These are phyloP conservation scores for Trichoderma pleuroti DNA, from an alignment of 2,329 filamentous ascomycete genomes.

Conservation along the genomic window DNA sequence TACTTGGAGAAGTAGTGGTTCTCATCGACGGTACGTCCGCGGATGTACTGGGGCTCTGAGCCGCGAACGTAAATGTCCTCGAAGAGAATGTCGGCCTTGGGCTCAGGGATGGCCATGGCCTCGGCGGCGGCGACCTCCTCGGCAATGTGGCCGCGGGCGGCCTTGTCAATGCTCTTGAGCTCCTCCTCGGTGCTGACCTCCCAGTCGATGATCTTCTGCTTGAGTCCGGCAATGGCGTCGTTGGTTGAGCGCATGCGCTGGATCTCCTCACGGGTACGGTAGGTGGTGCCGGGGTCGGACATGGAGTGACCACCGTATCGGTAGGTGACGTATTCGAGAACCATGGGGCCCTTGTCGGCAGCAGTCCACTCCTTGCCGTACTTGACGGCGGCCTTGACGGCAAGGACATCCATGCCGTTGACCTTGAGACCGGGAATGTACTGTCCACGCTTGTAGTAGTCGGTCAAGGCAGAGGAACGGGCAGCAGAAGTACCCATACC, in stretches of 20 bases:
- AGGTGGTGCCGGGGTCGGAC: conserved; percentile 98
- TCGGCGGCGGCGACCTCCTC: conserved; percentile 88
- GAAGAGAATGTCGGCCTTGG: conserved; percentile 77
- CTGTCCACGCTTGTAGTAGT: conserved; percentile 99
- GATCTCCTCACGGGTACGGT: conserved; percentile 98
- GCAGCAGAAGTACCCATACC: conserved; percentile 97
- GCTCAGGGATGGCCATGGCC: conserved; percentile 76
- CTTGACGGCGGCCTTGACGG: conserved; percentile 92
- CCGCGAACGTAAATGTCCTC: conserved; percentile 95
- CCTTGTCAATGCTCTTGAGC: conserved; percentile 94
- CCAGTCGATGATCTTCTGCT: conserved; percentile 98
- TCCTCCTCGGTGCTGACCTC: conserved; percentile 86
- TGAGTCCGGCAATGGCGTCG: conserved; percentile 95
- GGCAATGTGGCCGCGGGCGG: conserved; percentile 80
- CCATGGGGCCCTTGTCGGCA: conserved; percentile 83
- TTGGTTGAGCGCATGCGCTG: conserved; percentile 99
- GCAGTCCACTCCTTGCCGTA: conserved; percentile 87
- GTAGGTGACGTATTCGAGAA: conserved; percentile 99
- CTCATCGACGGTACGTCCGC: conserved; percentile 86
- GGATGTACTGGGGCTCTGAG: conserved; percentile 81
- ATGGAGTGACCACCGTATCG: conserved; percentile 99
- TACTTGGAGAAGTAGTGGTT: conserved; percentile 80
- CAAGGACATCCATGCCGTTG: conserved; percentile 98
- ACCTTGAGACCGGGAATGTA: conserved; percentile 99
- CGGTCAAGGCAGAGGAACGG: conserved; percentile 90